Evolutionary conservation across 139 green algal genomes (phyloP).

Genomic region (Tetradesmus lagerheimii): DNA sequence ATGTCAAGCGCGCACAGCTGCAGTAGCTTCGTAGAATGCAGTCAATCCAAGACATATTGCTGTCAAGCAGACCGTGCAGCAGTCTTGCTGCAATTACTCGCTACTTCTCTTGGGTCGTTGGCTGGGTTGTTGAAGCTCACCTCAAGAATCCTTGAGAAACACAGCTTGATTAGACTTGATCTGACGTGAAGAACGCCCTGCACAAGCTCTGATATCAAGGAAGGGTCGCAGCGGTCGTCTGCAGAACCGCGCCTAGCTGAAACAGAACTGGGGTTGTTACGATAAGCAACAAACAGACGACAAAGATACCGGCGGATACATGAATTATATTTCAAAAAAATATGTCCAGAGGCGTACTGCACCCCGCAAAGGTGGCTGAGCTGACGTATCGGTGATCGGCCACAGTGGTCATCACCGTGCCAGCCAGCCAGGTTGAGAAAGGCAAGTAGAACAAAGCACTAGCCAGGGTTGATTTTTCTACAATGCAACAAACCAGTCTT

Average conservation of each 20-base stretch:
- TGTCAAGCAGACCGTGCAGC: not conserved
- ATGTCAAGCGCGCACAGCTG: too few relatives aligned
- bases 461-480: too few relatives aligned
- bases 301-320: not conserved
- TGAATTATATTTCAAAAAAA: not conserved
- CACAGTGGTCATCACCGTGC: too few relatives aligned
- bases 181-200: too few relatives aligned
- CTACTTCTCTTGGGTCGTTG: not conserved
- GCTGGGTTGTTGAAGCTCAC: not conserved
- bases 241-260: not conserved
- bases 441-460: too few relatives aligned
- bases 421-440: too few relatives aligned
- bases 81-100: not conserved
- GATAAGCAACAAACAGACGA: not conserved
- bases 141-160: not conserved
- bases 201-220: not conserved
- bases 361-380: too few relatives aligned
- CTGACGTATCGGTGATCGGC: not conserved
- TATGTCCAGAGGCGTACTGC: too few relatives aligned
- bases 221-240: not conserved
- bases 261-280: conserved; percentile 1
- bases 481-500: too few relatives aligned
- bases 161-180: not conserved
- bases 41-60: too few relatives aligned
- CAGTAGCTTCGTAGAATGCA: too few relatives aligned